These are phyloP conservation scores for Colletotrichum spinosum DNA, from an alignment of 2,329 filamentous ascomycete species.

Conservation along the genomic window DNA sequence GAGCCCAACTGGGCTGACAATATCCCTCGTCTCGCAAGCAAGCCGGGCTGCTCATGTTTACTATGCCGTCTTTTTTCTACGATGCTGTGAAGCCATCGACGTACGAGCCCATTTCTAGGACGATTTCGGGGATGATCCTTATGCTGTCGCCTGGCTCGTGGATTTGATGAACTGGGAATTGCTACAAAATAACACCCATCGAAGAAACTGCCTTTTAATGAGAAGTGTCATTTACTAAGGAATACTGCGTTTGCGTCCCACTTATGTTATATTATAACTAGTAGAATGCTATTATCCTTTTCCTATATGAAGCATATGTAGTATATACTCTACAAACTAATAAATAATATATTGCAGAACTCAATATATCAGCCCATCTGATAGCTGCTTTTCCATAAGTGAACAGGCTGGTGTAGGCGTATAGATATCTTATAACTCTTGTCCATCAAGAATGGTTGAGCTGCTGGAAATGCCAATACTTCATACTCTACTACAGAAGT, in stretches of 20 bases:
- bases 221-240: too few species aligned
- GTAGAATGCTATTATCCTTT: too few species aligned
- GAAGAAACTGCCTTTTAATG: too few species aligned
- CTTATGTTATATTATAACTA: too few species aligned
- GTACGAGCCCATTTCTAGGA: slow-evolving; percentile 41
- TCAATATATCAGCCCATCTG: too few species aligned
- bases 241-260: too few species aligned
- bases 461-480: neutral
- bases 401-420: too few species aligned
- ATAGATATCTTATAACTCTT: slow-evolving; percentile 41
- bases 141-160: slow-evolving; percentile 39
- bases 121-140: slow-evolving; percentile 36
- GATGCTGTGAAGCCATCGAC: slow-evolving; percentile 42
- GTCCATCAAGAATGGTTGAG: slow-evolving; percentile 42
- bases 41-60: slow-evolving; percentile 40
- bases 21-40: neutral
- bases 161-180: slow-evolving; percentile 41
- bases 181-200: slow-evolving; percentile 42
- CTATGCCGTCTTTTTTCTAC: slow-evolving; percentile 41
- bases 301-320: too few species aligned
- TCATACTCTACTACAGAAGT: too few species aligned
- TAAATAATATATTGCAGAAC: too few species aligned
- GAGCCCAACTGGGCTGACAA: neutral
- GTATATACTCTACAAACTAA: too few species aligned
- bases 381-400: too few species aligned